These are phyloP conservation scores for Cyclotella baltica DNA, from an alignment of 108 stramenopile genomes.

Conservation along the genomic window DNA sequence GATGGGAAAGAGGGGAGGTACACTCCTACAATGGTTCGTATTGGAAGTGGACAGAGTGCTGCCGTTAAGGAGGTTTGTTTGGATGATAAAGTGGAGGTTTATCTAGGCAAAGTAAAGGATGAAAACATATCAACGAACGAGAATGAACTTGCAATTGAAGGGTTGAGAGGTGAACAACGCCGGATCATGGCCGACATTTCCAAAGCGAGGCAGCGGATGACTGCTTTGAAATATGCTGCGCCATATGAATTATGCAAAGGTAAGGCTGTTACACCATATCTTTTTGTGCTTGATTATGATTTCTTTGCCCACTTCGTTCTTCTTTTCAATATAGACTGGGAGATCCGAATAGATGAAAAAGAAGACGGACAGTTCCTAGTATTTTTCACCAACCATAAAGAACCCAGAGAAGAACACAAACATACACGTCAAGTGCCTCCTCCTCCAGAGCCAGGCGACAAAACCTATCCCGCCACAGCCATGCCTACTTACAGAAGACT, in stretches of 20 bases:
- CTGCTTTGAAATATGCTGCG: constrained; percentile 71
- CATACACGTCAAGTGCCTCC: constrained; percentile 83
- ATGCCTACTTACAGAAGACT: constrained; percentile 87
- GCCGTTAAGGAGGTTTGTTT: constrained; percentile 76
- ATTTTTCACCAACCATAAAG: constrained; percentile 91
- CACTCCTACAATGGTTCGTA: constrained; percentile 92
- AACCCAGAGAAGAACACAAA: constrained; percentile 76
- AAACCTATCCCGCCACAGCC: constrained; percentile 57
- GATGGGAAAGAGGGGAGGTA: constrained; percentile 93
- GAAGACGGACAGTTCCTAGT: constrained; percentile 59
- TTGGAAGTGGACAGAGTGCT: constrained; percentile 81
- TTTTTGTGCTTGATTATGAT: no score
- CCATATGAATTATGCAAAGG: constrained; percentile 76
- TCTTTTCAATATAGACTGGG: no score
- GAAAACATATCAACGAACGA: constrained; percentile 62
- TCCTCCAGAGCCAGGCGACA: constrained; percentile 82
- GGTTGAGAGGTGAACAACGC: constrained; percentile 71
- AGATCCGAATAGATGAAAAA: constrained; percentile 89
- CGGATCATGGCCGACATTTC: constrained; percentile 68
- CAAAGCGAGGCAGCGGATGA: constrained; percentile 65
- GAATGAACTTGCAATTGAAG: constrained; percentile 71
- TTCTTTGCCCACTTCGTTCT: no score
- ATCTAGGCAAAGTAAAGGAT: constrained; percentile 67
- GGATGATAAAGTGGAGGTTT: constrained; percentile 76
- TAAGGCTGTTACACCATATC: no score